These are phyloP conservation scores for Keithomyces neogunnii DNA, from an alignment of 2,329 filamentous ascomycete species.

Conservation along the genomic window DNA sequence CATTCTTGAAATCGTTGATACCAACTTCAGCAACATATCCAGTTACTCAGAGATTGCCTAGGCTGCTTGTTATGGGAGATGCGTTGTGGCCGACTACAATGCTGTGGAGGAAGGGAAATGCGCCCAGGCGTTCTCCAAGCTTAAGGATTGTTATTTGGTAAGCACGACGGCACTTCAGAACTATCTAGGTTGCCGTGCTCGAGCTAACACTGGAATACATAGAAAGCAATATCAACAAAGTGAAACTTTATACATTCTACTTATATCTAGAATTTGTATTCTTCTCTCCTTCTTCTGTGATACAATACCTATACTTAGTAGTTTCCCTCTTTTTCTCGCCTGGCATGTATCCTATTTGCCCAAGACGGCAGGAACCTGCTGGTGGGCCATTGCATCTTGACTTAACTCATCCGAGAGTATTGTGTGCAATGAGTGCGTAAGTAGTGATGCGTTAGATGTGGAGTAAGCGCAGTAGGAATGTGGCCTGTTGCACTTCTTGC, in stretches of 20 bases:
- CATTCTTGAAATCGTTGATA: not conserved
- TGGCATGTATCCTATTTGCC: no score
- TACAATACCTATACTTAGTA: no score
- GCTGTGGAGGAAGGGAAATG: conserved; percentile 89
- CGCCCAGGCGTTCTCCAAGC: conserved; percentile 67
- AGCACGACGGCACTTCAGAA: conserved; percentile 14
- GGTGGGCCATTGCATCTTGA: no score
- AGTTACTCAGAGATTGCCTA: conserved; percentile 26
- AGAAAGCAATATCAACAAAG: conserved; percentile 20
- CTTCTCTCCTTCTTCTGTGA: not conserved
- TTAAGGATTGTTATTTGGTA: conserved; percentile 87
- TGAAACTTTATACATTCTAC: conserved; percentile 5
- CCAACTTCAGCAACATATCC: not conserved
- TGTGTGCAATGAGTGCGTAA: not conserved
- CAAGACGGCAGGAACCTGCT: no score
- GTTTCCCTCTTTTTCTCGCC: no score
- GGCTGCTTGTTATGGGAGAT: conserved; percentile 84
- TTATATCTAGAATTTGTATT: not conserved
- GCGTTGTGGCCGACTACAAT: conserved; percentile 83
- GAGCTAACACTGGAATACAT: not conserved
- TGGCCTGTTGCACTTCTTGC: conserved; percentile 78
- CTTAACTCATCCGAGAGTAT: no score
- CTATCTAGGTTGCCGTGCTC: not conserved
- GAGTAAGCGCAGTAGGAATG: conserved; percentile 66
- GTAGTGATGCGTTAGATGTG: conserved; percentile 46